phyloP scores from a whole-genome alignment of 352 stramenopile genomes.

The Phytophthora cactorum region DNA sequence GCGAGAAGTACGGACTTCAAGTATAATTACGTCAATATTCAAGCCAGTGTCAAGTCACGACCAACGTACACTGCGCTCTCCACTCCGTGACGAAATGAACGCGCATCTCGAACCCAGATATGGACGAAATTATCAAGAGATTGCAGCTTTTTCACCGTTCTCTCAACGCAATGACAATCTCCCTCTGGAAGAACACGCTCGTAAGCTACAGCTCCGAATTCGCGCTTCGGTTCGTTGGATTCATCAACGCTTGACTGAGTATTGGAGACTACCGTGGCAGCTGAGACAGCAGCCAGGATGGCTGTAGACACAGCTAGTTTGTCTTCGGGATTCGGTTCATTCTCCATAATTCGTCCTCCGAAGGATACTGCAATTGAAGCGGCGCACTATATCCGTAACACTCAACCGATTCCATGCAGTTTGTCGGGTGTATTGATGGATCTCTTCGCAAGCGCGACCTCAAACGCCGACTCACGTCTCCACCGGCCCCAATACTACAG shows the following conservation, averaged over 20 bases:
- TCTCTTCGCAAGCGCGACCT: slow-evolving; percentile 9
- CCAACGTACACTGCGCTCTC: slow-evolving; percentile 47
- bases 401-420: slow-evolving; percentile 16
- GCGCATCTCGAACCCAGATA: slow-evolving; percentile 67
- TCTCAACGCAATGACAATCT: slow-evolving; percentile 49
- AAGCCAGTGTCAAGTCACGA: not conserved
- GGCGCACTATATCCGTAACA: slow-evolving; percentile 24
- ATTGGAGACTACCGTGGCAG: slow-evolving; percentile 10
- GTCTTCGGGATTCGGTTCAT: not conserved
- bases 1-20: slow-evolving; percentile 41
- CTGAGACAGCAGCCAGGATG: slow-evolving; percentile 23
- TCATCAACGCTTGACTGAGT: slow-evolving; percentile 2
- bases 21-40: not conserved
- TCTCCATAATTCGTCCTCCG: slow-evolving; percentile 4
- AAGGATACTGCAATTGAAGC: slow-evolving; percentile 7
- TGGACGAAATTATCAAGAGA: slow-evolving; percentile 49
- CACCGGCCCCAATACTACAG: slow-evolving; percentile 16
- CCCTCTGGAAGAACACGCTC: slow-evolving; percentile 48
- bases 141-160: slow-evolving; percentile 30
- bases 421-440: slow-evolving; percentile 11
- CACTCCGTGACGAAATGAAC: slow-evolving; percentile 50
- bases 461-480: slow-evolving; percentile 27
- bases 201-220: slow-evolving; percentile 36
- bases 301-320: slow-evolving; percentile 20
- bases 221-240: not conserved